These are phyloP conservation scores for Tolypocladium guangdongense DNA, from an alignment of 2,329 filamentous ascomycete genomes.

Conservation along the genomic window DNA sequence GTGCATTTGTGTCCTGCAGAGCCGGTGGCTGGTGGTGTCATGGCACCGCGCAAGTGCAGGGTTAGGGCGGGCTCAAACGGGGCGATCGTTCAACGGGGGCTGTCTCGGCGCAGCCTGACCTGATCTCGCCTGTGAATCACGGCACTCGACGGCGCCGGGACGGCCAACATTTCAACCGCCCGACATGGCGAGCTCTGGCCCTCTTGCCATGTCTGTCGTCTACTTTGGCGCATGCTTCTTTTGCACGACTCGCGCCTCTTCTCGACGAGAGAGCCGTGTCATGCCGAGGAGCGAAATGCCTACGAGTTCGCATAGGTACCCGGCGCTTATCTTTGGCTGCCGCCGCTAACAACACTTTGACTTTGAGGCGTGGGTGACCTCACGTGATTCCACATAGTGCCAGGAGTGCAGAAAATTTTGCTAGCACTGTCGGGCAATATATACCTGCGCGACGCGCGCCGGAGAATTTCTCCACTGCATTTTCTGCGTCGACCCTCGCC, in stretches of 20 bases:
- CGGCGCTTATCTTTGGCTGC: conserved; percentile 6
- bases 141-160: not conserved
- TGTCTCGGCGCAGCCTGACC: not conserved
- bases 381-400: conserved; percentile 19
- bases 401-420: conserved; percentile 11
- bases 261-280: not conserved
- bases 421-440: conserved; percentile 22
- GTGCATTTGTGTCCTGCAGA: conserved; percentile 1
- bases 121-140: not conserved
- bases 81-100: not conserved
- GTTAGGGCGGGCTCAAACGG: not conserved
- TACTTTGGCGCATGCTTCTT: not conserved
- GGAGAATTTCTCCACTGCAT: not conserved
- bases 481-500: not conserved
- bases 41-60: not conserved
- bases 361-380: not conserved
- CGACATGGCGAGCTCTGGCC: not conserved
- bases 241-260: not conserved
- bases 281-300: not conserved
- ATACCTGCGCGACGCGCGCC: conserved; percentile 6
- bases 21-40: conserved; percentile 5
- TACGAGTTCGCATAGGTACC: not conserved
- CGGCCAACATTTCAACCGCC: not conserved
- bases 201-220: not conserved
- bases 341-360: conserved; percentile 6